Evolutionary conservation across 176 grass and related monocot genomes (phyloP).

Genomic region (Puccinellia tenuiflora): DNA sequence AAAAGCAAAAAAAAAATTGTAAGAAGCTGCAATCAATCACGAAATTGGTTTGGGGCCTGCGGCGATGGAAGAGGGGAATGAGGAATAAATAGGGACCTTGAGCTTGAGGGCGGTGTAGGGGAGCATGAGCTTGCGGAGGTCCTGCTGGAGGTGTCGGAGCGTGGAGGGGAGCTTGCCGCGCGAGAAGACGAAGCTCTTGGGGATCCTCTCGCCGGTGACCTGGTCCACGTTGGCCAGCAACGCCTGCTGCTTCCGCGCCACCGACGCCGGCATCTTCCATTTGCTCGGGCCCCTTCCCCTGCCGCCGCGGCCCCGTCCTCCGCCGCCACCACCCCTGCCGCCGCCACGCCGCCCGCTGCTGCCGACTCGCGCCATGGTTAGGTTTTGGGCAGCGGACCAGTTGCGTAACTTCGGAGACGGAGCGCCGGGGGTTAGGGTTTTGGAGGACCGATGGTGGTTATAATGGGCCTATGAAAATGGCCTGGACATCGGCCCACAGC

Average conservation of each 20-base stretch:
- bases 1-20: too few relatives aligned
- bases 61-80: not conserved
- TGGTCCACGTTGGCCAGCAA: conserved; percentile 55
- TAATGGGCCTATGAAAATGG: not conserved
- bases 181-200: conserved; percentile 87
- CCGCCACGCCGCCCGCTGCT: conserved; percentile 18
- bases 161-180: conserved; percentile 71
- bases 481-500: not conserved
- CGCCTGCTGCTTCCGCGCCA: conserved; percentile 60
- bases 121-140: conserved; percentile 67
- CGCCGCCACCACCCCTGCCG: conserved; percentile 3
- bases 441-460: not conserved
- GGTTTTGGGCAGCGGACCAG: not conserved
- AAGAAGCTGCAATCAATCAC: not conserved
- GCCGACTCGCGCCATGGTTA: not conserved
- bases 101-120: conserved; percentile 53
- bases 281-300: not conserved
- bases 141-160: conserved; percentile 74
- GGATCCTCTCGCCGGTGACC: conserved; percentile 80
- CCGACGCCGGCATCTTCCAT: conserved; percentile 31
- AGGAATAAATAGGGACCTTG: conserved; percentile 19
- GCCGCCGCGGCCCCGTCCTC: conserved; percentile 18
- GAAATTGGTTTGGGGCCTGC: not conserved
- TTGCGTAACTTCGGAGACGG: not conserved
- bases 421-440: not conserved